A percentile compares a stretch with the other conserved stretches of the same genome.
phyloP scores from a whole-genome alignment of 2,329 filamentous ascomycete genomes.

The Helotiales sp. region DNA sequence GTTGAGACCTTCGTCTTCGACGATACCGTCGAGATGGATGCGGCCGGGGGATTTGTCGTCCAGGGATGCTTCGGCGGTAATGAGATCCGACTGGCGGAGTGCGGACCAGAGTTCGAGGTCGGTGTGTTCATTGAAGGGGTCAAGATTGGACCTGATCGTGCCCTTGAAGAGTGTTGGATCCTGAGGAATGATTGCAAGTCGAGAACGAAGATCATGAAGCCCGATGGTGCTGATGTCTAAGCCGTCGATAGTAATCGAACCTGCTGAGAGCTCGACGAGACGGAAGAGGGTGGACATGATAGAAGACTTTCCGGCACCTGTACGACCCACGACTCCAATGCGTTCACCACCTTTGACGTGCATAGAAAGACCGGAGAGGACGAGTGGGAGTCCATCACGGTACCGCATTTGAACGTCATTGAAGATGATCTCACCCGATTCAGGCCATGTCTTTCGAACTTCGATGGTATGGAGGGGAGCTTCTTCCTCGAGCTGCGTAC shows the following conservation, averaged over 20 bases:
- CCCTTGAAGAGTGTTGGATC: conserved; percentile 82
- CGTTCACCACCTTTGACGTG: conserved; percentile 74
- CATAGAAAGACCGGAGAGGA: conserved; percentile 69
- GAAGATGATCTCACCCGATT: conserved; percentile 79
- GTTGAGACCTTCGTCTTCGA: conserved; percentile 94
- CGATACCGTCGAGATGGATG: conserved; percentile 78
- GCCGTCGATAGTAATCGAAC: conserved; percentile 64
- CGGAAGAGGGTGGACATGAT: conserved; percentile 85
- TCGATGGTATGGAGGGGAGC: conserved; percentile 77
- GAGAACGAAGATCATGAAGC: conserved; percentile 72
- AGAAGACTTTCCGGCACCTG: conserved; percentile 79
- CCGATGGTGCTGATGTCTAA: conserved; percentile 72
- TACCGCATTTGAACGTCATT: conserved; percentile 79
- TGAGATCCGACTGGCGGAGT: conserved; percentile 73
- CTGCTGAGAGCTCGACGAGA: conserved; percentile 64
- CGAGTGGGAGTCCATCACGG: conserved; percentile 68
- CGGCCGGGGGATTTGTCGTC: conserved; percentile 48
- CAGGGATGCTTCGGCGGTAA: conserved; percentile 46
- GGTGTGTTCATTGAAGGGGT: conserved; percentile 76
- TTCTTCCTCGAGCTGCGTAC: conserved; percentile 82
- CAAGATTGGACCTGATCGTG: conserved; percentile 76
- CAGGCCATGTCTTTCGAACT: conserved; percentile 77
- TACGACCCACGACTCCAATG: conserved; percentile 79
- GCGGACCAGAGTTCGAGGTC: conserved; percentile 79
- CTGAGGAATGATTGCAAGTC: conserved; percentile 80